Percentiles rank a stretch among this genome's conserved stretches.
Evolutionary conservation across 495 filamentous ascomycete species (phyloP).

Genomic region (Rhypophila decipiens): DNA sequence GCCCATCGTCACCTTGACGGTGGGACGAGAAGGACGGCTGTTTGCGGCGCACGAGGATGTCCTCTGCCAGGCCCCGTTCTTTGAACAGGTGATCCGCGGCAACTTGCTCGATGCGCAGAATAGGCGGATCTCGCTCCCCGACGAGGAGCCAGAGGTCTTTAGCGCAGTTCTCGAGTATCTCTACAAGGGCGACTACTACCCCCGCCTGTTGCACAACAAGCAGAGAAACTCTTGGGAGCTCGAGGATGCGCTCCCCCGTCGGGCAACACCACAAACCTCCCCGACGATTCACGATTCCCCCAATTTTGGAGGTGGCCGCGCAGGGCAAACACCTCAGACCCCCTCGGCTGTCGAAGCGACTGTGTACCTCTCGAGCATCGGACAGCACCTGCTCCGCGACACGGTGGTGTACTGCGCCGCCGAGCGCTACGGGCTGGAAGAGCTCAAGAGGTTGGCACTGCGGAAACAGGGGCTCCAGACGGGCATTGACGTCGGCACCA

Average conservation of each 20-base stretch:
- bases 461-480: conserved; percentile 86
- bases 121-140: conserved; percentile 70
- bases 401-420: conserved; percentile 90
- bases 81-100: conserved; percentile 54
- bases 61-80: conserved; percentile 75
- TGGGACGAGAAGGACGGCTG: conserved; percentile 73
- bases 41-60: conserved; percentile 91
- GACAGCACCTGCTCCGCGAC: conserved; percentile 72
- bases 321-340: conserved; percentile 27
- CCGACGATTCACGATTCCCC: conserved; percentile 32
- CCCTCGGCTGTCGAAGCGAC: conserved; percentile 62
- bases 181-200: conserved; percentile 93
- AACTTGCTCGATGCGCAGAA: conserved; percentile 55
- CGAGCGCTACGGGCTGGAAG: conserved; percentile 76
- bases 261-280: conserved; percentile 26
- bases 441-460: conserved; percentile 79
- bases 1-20: conserved; percentile 76
- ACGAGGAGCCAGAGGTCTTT: conserved; percentile 85
- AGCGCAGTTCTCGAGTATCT: conserved; percentile 88
- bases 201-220: conserved; percentile 64
- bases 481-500: conserved; percentile 78
- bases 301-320: conserved; percentile 46
- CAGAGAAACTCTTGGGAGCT: conserved; percentile 63
- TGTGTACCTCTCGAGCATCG: conserved; percentile 58
- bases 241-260: conserved; percentile 49